Evolutionary conservation across 2,329 filamentous ascomycete species (phyloP).

Genomic region (Pseudogymnoascus sp.): DNA sequence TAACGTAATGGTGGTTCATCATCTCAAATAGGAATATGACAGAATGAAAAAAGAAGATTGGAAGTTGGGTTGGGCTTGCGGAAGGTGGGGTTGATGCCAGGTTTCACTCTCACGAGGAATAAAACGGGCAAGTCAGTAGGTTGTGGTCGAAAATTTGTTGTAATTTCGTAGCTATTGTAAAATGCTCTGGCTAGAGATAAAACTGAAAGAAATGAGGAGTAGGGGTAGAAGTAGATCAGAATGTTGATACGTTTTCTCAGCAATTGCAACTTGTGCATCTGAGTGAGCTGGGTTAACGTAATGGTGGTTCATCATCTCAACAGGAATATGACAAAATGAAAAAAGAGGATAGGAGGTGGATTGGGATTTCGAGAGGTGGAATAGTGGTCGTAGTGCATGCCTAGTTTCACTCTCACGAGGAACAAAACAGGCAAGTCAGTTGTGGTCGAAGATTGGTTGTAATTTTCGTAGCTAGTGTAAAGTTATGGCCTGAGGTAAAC

Average conservation of each 20-base stretch:
- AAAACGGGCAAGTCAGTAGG: neutral
- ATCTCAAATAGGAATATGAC: neutral
- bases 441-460: neutral
- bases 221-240: neutral
- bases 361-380: neutral
- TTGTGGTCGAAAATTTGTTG: neutral
- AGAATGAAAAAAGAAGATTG: neutral
- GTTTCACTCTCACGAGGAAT: neutral
- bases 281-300: neutral
- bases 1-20: slow-evolving; percentile 9
- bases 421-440: neutral
- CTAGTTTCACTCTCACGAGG: neutral
- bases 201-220: neutral
- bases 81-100: neutral
- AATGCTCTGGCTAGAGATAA: neutral
- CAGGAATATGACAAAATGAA: neutral
- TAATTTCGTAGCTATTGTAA: neutral
- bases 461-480: neutral
- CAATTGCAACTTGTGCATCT: neutral
- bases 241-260: neutral
- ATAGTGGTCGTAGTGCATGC: neutral
- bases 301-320: neutral
- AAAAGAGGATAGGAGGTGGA: neutral
- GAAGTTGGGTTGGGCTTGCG: neutral
- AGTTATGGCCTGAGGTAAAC: neutral